Conservation (phyloP, 345 rosid species). For the Raphanus sativus region DNA sequence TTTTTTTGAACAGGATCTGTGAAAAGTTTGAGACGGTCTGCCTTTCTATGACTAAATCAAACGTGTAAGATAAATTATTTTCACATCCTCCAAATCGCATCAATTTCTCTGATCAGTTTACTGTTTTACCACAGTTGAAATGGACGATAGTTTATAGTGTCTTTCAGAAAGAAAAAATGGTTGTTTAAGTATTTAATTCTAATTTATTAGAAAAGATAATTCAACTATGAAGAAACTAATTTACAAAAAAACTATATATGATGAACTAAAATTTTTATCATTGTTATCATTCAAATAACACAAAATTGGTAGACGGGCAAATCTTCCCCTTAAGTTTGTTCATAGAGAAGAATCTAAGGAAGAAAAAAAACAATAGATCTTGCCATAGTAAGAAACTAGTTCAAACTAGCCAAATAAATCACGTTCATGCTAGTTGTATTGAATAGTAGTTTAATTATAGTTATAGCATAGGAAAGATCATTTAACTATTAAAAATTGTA, state of each 20-base stretch:
- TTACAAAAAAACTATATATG: background rate
- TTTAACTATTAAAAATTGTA: background rate
- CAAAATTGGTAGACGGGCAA: conserved; percentile 27
- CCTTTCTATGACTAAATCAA: too few species aligned
- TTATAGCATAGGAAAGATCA: background rate
- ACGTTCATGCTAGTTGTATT: background rate
- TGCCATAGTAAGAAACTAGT: background rate
- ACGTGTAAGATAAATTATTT: too few species aligned
- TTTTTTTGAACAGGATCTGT: too few species aligned
- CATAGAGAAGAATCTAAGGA: background rate
- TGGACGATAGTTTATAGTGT: too few species aligned
- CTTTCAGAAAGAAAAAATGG: background rate
- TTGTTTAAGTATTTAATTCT: too few species aligned
- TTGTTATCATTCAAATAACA: conserved; percentile 36
- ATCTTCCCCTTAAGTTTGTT: conserved; percentile 9
- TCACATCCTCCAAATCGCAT: too few species aligned
- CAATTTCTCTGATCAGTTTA: too few species aligned
- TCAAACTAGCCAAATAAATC: too few species aligned
- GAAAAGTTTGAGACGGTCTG: too few species aligned
- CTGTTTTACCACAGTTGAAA: too few species aligned
- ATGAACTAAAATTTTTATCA: conserved; percentile 17
- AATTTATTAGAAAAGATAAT: background rate
- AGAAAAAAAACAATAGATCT: background rate
- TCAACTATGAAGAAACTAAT: background rate
- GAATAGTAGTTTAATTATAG: background rate